These are phyloP conservation scores for Podospora sp. DNA, from an alignment of 495 filamentous ascomycete species.

Conservation along the genomic window DNA sequence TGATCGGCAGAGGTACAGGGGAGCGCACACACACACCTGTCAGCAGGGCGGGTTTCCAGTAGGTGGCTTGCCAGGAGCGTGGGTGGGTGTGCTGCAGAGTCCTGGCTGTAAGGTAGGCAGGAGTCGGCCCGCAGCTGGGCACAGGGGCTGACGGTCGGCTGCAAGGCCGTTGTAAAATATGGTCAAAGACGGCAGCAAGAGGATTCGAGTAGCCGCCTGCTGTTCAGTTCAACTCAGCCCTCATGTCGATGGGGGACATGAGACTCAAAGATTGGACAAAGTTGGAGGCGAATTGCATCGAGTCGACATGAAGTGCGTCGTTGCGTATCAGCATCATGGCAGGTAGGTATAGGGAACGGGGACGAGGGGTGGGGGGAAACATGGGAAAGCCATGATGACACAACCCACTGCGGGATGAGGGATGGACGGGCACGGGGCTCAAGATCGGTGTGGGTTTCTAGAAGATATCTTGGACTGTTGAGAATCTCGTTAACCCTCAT, in stretches of 20 bases:
- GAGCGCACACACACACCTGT: not conserved
- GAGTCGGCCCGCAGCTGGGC: not conserved
- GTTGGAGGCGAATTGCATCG: not conserved
- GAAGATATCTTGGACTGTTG: not conserved
- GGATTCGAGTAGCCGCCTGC: not conserved
- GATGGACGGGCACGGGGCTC: not conserved
- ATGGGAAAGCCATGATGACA: no score
- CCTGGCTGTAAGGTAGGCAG: not conserved
- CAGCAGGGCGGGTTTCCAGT: not conserved
- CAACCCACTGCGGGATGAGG: not conserved
- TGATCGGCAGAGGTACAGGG: not conserved
- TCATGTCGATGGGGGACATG: not conserved
- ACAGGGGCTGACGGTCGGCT: not conserved
- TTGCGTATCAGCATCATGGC: not conserved
- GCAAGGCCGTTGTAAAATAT: conserved; percentile 12
- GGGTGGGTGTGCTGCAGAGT: not conserved
- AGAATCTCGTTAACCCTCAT: conserved; percentile 2
- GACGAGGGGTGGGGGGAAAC: not conserved
- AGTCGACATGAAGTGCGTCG: not conserved
- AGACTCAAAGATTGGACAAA: not conserved
- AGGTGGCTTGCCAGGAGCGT: not conserved
- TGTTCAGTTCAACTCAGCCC: not conserved
- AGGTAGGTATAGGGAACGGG: not conserved
- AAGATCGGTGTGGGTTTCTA: conserved; percentile 10
- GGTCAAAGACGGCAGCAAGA: conserved; percentile 14